These are phyloP conservation scores for Cytidiella melzeri DNA, from an alignment of 768 basidiomycete genomes.

Conservation along the genomic window DNA sequence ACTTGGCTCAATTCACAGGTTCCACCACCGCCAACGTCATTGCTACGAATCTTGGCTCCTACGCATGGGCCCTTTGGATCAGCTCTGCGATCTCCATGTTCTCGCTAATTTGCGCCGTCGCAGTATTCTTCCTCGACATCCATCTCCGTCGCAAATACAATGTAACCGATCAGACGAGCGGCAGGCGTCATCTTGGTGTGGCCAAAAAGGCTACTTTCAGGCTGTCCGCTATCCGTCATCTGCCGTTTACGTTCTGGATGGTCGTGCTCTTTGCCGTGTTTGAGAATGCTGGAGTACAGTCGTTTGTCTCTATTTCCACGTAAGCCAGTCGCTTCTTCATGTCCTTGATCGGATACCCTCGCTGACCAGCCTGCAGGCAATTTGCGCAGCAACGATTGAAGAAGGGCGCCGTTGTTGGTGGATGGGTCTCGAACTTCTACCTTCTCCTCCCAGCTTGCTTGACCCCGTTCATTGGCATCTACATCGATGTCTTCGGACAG, in stretches of 20 bases:
- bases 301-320: slow-evolving; percentile 40
- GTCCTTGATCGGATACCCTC: too few species aligned
- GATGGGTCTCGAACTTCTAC: slow-evolving; percentile 40
- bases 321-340: slow-evolving; percentile 14
- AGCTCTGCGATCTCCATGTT: slow-evolving; percentile 32
- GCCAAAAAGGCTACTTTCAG: slow-evolving; percentile 25
- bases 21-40: slow-evolving; percentile 38
- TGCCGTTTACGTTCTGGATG: slow-evolving; percentile 37
- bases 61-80: slow-evolving; percentile 38
- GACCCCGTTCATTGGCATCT: slow-evolving; percentile 36
- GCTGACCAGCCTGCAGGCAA: slow-evolving; percentile 24
- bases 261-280: slow-evolving; percentile 35
- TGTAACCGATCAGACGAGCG: slow-evolving; percentile 32
- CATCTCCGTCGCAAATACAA: slow-evolving; percentile 30
- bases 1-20: slow-evolving; percentile 35
- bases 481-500: slow-evolving; percentile 34
- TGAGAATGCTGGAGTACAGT: slow-evolving; percentile 38
- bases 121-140: slow-evolving; percentile 32
- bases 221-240: slow-evolving; percentile 26
- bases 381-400: slow-evolving; percentile 36
- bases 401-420: slow-evolving; percentile 38
- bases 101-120: slow-evolving; percentile 32
- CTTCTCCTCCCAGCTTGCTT: slow-evolving; percentile 33
- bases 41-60: slow-evolving; percentile 31
- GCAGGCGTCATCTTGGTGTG: slow-evolving; percentile 23